Evolutionary conservation across 345 rosid species (phyloP), one percentile per base, ranked within the genome.

Genomic region (Gynandropsis gynandra): DNA sequence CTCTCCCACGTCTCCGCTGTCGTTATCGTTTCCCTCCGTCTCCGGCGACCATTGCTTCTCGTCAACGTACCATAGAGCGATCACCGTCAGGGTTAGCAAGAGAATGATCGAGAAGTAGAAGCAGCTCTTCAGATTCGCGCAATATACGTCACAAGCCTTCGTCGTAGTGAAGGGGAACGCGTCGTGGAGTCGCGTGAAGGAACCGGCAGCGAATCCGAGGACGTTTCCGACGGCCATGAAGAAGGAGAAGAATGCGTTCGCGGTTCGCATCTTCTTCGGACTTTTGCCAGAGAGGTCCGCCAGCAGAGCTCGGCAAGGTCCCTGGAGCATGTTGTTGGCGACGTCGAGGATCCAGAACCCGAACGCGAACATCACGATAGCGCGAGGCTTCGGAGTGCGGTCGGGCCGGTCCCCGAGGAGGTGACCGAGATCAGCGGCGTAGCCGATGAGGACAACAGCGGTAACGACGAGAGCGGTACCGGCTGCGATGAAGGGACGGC

Each of bases 281-380:
- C 66, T 64, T 0, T 39, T 53, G 0, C 79, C 83, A 0, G 92
- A 79, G 8, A 89, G 78, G 36, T 89, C 97, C 0, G 97, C 95
- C 1, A 89, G 78, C 8, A 85, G 51, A 7, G 97, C 97, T 10
- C 96, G 69, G 66, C 93, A 83, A 2, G 93, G 93, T 8, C 92
- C 92, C 57, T 86, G 95, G 4, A 88, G 67, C 83, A 78, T 85
- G 67, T 88, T 88, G 62, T 88, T 88, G 11, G 97, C 89, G 1
- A 88, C 92, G 42, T 88, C 97, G 8, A 88, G 89, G 43, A 85
- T 68, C 97, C 95, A 88, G 43, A 88, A 88, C 1, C 97, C 97
- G 14, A 73, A 47, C 0, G 77, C 89, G 52, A 88, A 88, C 8
- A 80, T 53, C 4, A 16, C 72, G 1, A 88, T 70, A 1, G 95